Base-by-base conservation (phyloP, 2,329 filamentous ascomycete genomes). In the Fusarium caatingaense region DNA sequence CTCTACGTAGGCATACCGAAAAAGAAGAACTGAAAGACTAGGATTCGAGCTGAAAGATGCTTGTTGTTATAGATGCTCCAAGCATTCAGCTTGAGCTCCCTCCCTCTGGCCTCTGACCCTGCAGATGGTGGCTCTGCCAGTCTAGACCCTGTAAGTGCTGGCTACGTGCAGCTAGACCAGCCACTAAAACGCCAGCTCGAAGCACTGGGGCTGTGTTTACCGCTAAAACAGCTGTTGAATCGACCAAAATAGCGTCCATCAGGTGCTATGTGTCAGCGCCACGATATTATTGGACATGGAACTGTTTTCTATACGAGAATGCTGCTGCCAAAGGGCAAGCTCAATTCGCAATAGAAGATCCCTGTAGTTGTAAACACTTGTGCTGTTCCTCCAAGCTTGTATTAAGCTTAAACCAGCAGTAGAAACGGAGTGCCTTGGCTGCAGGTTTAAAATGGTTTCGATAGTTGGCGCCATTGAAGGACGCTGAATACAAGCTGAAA, bases 171-270 rank as follows among this genome's bases (percentile, higher is more conserved):
- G 23, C 48, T 61, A 64, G 49, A 37, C 28, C 46, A 68, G 55
- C 67, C 67, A 68, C 58, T 68, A 47, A 49, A 42, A 20, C 21
- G 32, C 51, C 30, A 51, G 25, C 44, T 40, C 42, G 27, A 32
- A 25, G 46, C 18, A 47, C 13, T 47, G 27, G 44, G 67, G 67
- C 67, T 56, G 50, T 71, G 63, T 55, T 59, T 64, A 47, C 51
- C 61, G 37, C 30, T 28, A 48, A 50, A 47, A 21, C 37, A 45
- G 20, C 34, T 48, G 44, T 28, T 40, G 32, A 21, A 20, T 44
- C 6, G 18, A 46, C 66, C 37, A 40, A 69, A 69, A 69, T 69
- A 69, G 66, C 65, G 34, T 66, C 48, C 34, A 40, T 21, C 47
- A 25, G 27, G 23, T 57, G 16, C 16, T 25, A 25, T 23, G 32